These are phyloP conservation scores for Chlorella variabilis DNA, from an alignment of 163 green algal species.

Conservation along the genomic window DNA sequence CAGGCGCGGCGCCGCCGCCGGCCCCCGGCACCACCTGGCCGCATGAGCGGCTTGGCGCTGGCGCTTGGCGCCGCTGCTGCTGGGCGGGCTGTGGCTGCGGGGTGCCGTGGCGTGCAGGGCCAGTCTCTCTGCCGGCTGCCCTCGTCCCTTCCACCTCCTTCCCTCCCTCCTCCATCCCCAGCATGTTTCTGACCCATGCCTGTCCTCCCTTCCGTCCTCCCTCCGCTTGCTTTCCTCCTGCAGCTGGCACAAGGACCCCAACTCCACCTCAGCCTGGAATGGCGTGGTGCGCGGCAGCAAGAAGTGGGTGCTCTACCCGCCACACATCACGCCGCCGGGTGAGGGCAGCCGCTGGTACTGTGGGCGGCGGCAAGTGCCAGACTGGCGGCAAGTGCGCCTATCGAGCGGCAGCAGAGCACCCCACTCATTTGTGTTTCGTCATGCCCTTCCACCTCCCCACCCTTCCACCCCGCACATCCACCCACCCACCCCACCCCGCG, in stretches of 20 bases:
- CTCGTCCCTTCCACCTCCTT: not conserved
- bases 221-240: not conserved
- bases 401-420: too few species aligned
- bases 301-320: conserved; percentile 87
- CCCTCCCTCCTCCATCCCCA: not conserved
- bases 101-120: too few species aligned
- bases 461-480: too few species aligned
- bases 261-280: conserved; percentile 97
- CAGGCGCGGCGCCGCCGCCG: conserved; percentile 57
- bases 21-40: too few species aligned
- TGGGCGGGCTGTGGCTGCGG: not conserved
- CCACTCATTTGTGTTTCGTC: too few species aligned
- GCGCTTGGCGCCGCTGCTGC: not conserved
- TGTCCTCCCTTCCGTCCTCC: not conserved
- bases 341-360: not conserved
- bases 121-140: not conserved
- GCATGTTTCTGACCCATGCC: not conserved
- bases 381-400: too few species aligned
- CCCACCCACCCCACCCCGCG: too few species aligned
- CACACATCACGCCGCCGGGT: conserved; percentile 69
- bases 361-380: not conserved
- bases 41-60: conserved; percentile 26
- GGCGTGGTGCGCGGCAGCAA: conserved; percentile 84
- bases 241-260: conserved; percentile 84
- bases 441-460: too few species aligned